Conservation (phyloP, 116 monocot species). For the Cymodocea nodosa region DNA sequence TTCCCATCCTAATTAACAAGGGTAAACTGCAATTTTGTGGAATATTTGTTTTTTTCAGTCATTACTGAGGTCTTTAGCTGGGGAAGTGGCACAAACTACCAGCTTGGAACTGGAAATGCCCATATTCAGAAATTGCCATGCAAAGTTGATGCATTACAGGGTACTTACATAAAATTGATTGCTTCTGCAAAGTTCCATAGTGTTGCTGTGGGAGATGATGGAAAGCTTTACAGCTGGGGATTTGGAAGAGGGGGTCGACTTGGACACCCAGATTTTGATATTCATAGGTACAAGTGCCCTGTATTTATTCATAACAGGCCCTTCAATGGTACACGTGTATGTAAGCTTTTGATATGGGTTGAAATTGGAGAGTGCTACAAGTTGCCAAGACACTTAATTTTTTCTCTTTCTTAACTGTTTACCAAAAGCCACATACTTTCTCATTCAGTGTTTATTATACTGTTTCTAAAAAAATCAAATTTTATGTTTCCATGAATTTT, state of each 20-base stretch:
- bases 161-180: slow-evolving; percentile 42
- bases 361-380: background rate
- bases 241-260: slow-evolving; percentile 97
- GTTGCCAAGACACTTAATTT: background rate
- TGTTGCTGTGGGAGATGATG: slow-evolving; percentile 58
- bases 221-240: slow-evolving; percentile 96
- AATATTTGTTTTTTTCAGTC: slow-evolving; percentile 35
- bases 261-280: slow-evolving; percentile 98
- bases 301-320: no score
- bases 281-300: slow-evolving; percentile 58
- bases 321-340: no score
- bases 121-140: slow-evolving; percentile 90
- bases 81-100: slow-evolving; percentile 99
- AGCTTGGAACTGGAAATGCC: slow-evolving; percentile 96
- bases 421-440: background rate
- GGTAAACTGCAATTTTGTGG: background rate
- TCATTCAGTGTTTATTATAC: slow-evolving; percentile 2
- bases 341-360: no score
- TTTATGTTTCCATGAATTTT: background rate
- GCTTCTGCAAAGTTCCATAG: slow-evolving; percentile 93
- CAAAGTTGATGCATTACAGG: slow-evolving; percentile 88
- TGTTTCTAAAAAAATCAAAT: background rate
- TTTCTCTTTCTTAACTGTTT: background rate
- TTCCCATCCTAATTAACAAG: background rate
- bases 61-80: slow-evolving; percentile 85